Evolutionary conservation across 2,329 filamentous ascomycete species (phyloP).

Genomic region (Fusarium begoniae): DNA sequence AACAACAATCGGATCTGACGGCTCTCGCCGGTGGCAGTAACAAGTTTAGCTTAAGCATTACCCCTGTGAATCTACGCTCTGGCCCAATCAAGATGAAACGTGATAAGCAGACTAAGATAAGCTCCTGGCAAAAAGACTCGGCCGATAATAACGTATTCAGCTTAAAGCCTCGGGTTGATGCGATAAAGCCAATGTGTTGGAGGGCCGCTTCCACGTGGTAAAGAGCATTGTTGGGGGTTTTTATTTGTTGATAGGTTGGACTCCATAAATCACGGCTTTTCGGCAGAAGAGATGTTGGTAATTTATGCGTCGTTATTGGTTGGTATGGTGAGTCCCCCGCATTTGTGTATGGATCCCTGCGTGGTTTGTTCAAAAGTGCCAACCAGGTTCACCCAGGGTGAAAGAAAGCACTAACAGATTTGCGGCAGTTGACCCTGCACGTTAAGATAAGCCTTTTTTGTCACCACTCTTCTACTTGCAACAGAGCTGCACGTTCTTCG

Average conservation of each 20-base stretch:
- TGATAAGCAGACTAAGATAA: neutral
- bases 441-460: accelerated
- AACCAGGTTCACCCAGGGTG: accelerated
- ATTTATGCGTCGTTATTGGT: neutral
- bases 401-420: neutral
- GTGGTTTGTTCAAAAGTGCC: neutral
- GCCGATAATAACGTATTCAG: neutral
- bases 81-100: neutral
- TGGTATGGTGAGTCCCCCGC: neutral
- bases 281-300: neutral
- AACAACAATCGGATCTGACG: neutral
- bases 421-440: accelerated
- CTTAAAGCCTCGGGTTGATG: neutral
- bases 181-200: neutral
- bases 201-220: neutral
- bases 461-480: accelerated
- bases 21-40: neutral
- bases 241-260: neutral
- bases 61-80: neutral
- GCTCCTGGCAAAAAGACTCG: neutral
- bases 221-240: neutral
- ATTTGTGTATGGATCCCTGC: neutral
- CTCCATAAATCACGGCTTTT: neutral
- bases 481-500: neutral
- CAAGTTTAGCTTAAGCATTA: neutral